Evolutionary conservation across 2,329 filamentous ascomycete species (phyloP).

Genomic region (Lizonia empirigonia): DNA sequence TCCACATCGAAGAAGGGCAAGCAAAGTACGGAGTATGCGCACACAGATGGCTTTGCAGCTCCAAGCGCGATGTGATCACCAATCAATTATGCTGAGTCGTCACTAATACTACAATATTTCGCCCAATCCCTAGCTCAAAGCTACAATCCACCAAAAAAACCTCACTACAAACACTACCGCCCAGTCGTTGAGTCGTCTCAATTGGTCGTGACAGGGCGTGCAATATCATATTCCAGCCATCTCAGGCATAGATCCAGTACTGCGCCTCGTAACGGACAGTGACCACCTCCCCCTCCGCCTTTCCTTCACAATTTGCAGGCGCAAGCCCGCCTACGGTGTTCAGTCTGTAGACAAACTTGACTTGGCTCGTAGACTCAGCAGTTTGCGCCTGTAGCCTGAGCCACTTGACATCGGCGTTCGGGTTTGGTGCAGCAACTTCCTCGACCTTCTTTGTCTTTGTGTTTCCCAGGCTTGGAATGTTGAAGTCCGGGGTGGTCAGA

Average conservation of each 20-base stretch:
- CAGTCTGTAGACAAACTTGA: constrained; percentile 80
- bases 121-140: no score
- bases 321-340: constrained; percentile 80
- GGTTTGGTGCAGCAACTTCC: constrained; percentile 66
- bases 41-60: not conserved
- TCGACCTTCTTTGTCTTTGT: constrained; percentile 69
- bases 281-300: constrained; percentile 56
- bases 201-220: not conserved
- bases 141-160: no score
- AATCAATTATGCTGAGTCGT: no score
- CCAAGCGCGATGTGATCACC: no score
- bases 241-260: constrained; percentile 66
- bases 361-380: constrained; percentile 44
- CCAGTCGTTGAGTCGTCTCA: not conserved
- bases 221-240: not conserved
- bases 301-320: constrained; percentile 69
- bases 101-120: no score
- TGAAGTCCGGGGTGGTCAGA: constrained; percentile 76
- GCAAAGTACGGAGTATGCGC: not conserved
- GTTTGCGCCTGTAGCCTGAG: constrained; percentile 66
- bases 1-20: not conserved
- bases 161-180: not conserved
- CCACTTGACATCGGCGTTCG: constrained; percentile 72
- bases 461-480: constrained; percentile 71
- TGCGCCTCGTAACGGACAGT: constrained; percentile 82